Conservation (phyloP, 2,329 filamentous ascomycete genomes). For the Verticillium longisporum region DNA sequence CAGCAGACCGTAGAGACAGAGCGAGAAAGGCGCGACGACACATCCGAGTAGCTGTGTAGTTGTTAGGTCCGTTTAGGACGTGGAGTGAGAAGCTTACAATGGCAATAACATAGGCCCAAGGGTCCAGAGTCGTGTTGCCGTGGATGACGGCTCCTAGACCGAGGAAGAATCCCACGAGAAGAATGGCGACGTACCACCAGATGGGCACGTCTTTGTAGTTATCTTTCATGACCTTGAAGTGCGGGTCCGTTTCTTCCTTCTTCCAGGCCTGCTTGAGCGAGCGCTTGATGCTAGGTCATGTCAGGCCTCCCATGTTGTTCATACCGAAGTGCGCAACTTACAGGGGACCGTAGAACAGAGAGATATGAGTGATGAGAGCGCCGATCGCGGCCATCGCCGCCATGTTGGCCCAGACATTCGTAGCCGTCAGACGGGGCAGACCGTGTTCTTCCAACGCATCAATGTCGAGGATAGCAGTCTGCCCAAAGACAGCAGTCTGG, state of each 20-base stretch:
- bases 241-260: constrained; percentile 25
- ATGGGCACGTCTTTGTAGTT: constrained; percentile 32
- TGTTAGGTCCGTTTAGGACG: not conserved
- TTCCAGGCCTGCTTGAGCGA: constrained; percentile 16
- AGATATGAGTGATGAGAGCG: constrained; percentile 25
- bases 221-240: constrained; percentile 31
- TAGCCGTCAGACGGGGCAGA: constrained; percentile 28
- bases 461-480: constrained; percentile 4
- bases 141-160: constrained; percentile 30
- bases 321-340: constrained; percentile 4
- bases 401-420: constrained; percentile 34
- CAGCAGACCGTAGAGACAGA: constrained; percentile 7
- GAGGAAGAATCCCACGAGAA: constrained; percentile 24
- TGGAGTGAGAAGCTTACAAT: constrained; percentile 2
- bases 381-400: constrained; percentile 37
- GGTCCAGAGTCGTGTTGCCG: constrained; percentile 7
- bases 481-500: constrained; percentile 32
- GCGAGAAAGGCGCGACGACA: constrained; percentile 8
- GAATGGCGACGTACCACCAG: constrained; percentile 32
- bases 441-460: constrained; percentile 23
- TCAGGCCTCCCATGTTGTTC: not conserved
- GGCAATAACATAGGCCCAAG: constrained; percentile 8
- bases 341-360: constrained; percentile 19
- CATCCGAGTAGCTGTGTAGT: constrained; percentile 5
- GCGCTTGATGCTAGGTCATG: constrained; percentile 2